Evolutionary conservation across 1,284 basidiomycete species (phyloP).

Genomic region (Pterula multifida): DNA sequence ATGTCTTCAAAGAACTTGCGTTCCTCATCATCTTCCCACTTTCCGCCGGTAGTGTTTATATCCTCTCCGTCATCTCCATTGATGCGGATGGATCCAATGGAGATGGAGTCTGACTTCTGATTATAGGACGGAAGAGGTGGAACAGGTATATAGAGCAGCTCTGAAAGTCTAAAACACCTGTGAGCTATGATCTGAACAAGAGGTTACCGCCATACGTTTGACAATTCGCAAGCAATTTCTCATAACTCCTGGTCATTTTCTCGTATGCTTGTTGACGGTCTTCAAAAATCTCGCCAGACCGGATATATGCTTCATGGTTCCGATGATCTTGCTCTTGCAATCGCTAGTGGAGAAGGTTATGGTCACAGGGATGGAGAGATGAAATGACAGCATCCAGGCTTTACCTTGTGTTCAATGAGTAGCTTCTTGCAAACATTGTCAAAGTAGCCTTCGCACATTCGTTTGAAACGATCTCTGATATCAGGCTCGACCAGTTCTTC

Average conservation of each 20-base stretch:
- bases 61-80: constrained; percentile 37
- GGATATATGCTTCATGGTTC: constrained; percentile 98
- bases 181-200: constrained; percentile 1
- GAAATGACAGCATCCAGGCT: constrained; percentile 13
- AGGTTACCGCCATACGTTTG: constrained; percentile 48
- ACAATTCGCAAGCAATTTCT: constrained; percentile 78
- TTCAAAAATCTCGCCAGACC: constrained; percentile 97
- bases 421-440: constrained; percentile 86
- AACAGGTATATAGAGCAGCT: constrained; percentile 72
- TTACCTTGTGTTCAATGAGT: constrained; percentile 80
- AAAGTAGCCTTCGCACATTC: constrained; percentile 90
- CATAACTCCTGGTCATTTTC: constrained; percentile 93
- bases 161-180: constrained; percentile 56
- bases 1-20: constrained; percentile 90
- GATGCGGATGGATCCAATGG: constrained; percentile 40
- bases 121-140: constrained; percentile 75
- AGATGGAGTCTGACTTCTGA: constrained; percentile 68
- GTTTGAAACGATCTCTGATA: constrained; percentile 79
- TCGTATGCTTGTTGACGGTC: constrained; percentile 98
- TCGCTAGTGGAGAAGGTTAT: constrained; percentile 35
- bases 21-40: constrained; percentile 99
- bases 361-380: constrained; percentile 4
- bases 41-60: constrained; percentile 51
- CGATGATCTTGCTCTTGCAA: constrained; percentile 93
- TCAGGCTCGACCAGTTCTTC: constrained; percentile 76